A percentile compares a stretch with the other conserved stretches of the same genome.
Evolutionary conservation across 164 flowering plant genomes (phyloP).

Genomic region (Vitis labrusca): DNA sequence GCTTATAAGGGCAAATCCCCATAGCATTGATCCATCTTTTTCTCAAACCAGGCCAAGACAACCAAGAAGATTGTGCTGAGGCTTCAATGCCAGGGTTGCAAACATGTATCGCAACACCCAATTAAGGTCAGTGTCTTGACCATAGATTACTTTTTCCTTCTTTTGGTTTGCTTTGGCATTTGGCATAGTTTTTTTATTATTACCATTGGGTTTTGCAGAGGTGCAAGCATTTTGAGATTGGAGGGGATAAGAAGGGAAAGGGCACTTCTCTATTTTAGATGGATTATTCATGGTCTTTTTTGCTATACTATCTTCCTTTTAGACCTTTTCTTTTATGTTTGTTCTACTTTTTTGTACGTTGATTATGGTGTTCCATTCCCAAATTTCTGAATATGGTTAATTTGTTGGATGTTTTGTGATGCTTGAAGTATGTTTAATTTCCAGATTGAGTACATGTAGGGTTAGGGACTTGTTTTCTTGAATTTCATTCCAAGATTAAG

Average conservation of each 20-base stretch:
- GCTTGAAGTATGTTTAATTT: too few species aligned
- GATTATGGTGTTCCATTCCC: too few species aligned
- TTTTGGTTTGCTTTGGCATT: not conserved
- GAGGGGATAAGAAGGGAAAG: constrained; percentile 75
- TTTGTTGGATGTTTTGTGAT: too few species aligned
- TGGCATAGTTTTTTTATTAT: not conserved
- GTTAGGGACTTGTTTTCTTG: too few species aligned
- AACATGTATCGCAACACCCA: constrained; percentile 62
- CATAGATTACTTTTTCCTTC: not conserved
- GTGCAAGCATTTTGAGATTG: constrained; percentile 72
- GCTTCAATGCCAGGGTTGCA: constrained; percentile 66
- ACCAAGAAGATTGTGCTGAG: constrained; percentile 74
- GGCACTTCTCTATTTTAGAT: constrained; percentile 63
- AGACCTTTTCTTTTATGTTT: too few species aligned
- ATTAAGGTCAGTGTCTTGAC: constrained; percentile 41
- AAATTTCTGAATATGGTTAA: too few species aligned
- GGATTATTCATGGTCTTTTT: constrained; percentile 7
- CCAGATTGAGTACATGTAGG: too few species aligned
- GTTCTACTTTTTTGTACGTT: too few species aligned
- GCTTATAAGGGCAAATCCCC: too few species aligned
- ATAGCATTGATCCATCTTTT: not conserved
- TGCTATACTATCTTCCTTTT: not conserved
- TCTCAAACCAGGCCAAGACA: constrained; percentile 47
- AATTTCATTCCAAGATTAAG: too few species aligned
- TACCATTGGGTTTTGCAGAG: constrained; percentile 31